Evolutionary conservation across 148 eudicot genomes (phyloP), one percentile per base, ranked within the genome.

Genomic region (Pouteria glomerata): DNA sequence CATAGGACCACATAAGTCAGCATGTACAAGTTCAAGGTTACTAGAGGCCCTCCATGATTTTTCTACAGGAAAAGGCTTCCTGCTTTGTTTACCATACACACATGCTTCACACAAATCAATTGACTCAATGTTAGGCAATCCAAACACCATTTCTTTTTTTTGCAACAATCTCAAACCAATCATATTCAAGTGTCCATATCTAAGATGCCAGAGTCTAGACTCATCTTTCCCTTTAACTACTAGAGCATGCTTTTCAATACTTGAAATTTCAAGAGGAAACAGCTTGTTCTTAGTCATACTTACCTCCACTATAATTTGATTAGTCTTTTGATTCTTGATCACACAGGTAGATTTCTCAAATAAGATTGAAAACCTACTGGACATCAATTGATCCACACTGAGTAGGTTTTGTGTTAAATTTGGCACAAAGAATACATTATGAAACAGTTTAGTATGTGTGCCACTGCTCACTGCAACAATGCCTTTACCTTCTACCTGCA

Each of bases 371-470:
- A 56, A 74, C 3, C 79, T 79, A 29, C 0, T 30, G 0, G 13
- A 6, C 50, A 82, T 31, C 1, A 78, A 57, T 62, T 82, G 82
- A 0, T 81, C 78, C 14, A 79, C 77, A 66, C 78, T 79, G 6
- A 82, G 19, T 59, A 76, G 12, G 42, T 82, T 76, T 34, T 79
- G 78, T 31, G 82, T 63, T 23, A 78, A 42, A 39, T 31, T 48
- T 21, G 78, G 80, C 16, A 76, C 76, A 73, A 33, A 79, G 8
- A 58, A 61, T 16, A 79, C 85, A 47, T 82, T 45, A 45, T 72
- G 29, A 0, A 76, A 48, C 10, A 73, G 51, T 48, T 82, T 79
- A 0, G 18, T 19, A 8, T 76, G 53, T 0, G 19, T 14, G 2
- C 57, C 71, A 13, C 33, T 71, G 48, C n/a, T n/a, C n/a, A 82